Evolutionary conservation across 2,329 filamentous ascomycete species (phyloP), one percentile per base, ranked within the genome.

Genomic region (Alternaria rosae): DNA sequence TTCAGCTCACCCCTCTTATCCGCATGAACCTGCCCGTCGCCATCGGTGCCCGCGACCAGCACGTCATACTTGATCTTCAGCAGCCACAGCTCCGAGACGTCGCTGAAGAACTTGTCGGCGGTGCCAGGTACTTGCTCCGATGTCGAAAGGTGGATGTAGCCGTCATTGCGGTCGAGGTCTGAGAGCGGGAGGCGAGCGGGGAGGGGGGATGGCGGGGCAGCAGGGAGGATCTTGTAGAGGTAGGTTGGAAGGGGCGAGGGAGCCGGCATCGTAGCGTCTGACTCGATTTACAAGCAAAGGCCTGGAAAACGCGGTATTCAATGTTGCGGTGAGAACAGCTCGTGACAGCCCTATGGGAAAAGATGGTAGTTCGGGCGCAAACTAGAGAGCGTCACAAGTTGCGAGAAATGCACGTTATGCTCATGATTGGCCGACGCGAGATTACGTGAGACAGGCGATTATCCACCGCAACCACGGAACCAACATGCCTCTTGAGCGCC

Each of bases 81-180:
- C 55, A 88, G 69, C 82, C 82, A 86, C 2, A 88, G 76, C 30
- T 76, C 73, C 0, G 76, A 65, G 10, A 66, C 64, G 12, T 76
- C 59, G 15, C 69, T 73, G 60, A 78, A 80, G 63, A 76, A 79
- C 23, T 72, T 71, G 55, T 73, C 74, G 26, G 73, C 72, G n/a
- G 76, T 78, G 20, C 72, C 70, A 44, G 75, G 69, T 1, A 76
- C 75, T 80, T 89, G 88, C 38, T 78, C 77, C 2, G 84, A 81
- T 0, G 84, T 86, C 71, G 87, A 89, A 15, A 90, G 75, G 68
- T 90, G 88, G 30, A 90, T 80, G 76, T 88, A 90, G 51, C 87
- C 87, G 71, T 89, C 87, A 35, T 85, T 82, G 65, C 78, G 76
- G 75, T 90, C 88, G 45, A 89, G 84, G 32, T 86, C 84, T 12